phyloP scores from a whole-genome alignment of 495 filamentous ascomycete genomes.

The Penicillium arizonense region DNA sequence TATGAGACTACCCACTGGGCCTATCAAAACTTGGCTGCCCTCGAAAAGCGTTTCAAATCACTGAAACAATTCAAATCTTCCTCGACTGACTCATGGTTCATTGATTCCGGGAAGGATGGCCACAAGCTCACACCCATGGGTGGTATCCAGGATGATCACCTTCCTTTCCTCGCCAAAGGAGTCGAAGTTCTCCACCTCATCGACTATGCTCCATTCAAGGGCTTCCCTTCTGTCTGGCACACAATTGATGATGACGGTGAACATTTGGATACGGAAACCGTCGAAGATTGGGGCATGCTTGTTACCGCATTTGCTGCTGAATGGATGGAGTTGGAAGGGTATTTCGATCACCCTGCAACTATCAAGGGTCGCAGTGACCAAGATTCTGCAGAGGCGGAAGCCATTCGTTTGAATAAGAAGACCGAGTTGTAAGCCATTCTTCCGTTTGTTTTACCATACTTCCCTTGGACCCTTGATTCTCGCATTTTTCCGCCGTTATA shows the following conservation, averaged over 20 bases:
- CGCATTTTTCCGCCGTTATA: constrained; percentile 10
- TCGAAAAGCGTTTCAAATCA: constrained; percentile 69
- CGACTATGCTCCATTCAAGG: constrained; percentile 50
- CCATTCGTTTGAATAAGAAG: constrained; percentile 27
- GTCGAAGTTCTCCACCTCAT: constrained; percentile 90
- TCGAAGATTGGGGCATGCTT: constrained; percentile 84
- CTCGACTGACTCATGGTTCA: constrained; percentile 40
- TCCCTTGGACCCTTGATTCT: background rate
- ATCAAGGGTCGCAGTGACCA: constrained; percentile 6
- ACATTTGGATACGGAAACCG: constrained; percentile 79
- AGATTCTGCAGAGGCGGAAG: constrained; percentile 12
- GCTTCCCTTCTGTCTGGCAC: constrained; percentile 88
- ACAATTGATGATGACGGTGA: constrained; percentile 77
- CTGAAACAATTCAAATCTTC: constrained; percentile 52
- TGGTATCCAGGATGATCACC: constrained; percentile 79
- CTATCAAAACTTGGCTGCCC: constrained; percentile 64
- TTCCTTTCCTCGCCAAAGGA: constrained; percentile 81
- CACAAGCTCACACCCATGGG: constrained; percentile 42
- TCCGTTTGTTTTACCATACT: constrained; percentile 11
- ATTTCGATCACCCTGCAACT: constrained; percentile 7
- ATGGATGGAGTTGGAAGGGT: constrained; percentile 89
- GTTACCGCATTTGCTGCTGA: constrained; percentile 83
- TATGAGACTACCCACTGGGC: constrained; percentile 93
- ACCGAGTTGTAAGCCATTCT: constrained; percentile 47
- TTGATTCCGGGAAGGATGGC: constrained; percentile 53